Base-by-base conservation (phyloP, 768 basidiomycete genomes). In the Leccinellum rugosiceps region DNA sequence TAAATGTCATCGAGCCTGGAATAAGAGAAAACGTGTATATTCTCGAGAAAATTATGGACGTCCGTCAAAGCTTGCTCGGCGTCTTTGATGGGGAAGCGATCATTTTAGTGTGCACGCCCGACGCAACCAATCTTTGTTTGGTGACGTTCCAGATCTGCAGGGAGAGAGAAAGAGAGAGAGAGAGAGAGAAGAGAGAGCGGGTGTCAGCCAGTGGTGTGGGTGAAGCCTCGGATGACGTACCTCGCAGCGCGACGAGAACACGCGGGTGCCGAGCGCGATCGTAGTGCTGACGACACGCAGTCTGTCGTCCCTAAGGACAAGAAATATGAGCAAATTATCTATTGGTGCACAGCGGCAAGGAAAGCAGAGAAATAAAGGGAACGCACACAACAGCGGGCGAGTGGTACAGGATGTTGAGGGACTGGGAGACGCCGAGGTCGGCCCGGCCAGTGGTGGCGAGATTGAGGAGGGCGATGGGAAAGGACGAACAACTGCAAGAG, bases 21-120 rank as follows among this genome's bases (percentile, higher is more conserved):
- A 43, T 19, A 43, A 38, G 17, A 38, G 9, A 38, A n/a, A 5
- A 6, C 11, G 13, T 14, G 7, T 61, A 19, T 61, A 59, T 56
- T 30, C 19, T 25, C 25, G 4, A 25, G n/a, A 34, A 14, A 47
- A 1, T 32, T 3, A 25, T 70, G 21, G 44, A 23, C 8, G 6
- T 15, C 21, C 23, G 17, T 47, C 49, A 70, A 19, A 64, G 66
- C 41, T 65, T 71, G 45, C 57, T 63, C 19, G 50, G 23, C 13
- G 17, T 34, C 17, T 21, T 56, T 35, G 57, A 50, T 17, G 46
- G 10, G 10, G 81, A 80, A 1, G 83, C 77, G 25, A 70, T 64
- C 83, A 84, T 83, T 59, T 83, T 84, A 53, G 79, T 75, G 48
- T 84, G 83, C 1, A 78, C 75, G 1, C 80, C 83, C 1, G 83